phyloP scores from a whole-genome alignment of 2,329 filamentous ascomycete genomes.

The Claviceps arundinis region DNA sequence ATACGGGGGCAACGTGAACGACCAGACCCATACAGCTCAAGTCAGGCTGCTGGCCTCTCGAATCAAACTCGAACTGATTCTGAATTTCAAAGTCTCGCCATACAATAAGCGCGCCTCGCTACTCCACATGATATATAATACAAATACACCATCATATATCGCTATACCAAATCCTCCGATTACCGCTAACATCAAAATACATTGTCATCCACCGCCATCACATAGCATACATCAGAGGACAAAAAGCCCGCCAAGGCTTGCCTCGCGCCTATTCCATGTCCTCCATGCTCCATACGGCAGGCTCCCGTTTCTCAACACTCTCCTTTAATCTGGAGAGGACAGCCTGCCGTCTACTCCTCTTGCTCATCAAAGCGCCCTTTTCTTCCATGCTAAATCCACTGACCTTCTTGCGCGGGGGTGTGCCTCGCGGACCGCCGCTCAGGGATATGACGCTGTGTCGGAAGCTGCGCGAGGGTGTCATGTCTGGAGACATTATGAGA shows the following conservation, averaged over 20 bases:
- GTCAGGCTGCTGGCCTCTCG: too few species aligned
- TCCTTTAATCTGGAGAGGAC: slow-evolving; percentile 38
- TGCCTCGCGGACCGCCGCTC: slow-evolving; percentile 23
- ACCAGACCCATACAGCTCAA: too few species aligned
- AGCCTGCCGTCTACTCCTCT: slow-evolving; percentile 37
- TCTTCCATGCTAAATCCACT: slow-evolving; percentile 47
- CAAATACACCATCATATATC: slow-evolving; percentile 1
- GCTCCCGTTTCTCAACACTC: slow-evolving; percentile 35
- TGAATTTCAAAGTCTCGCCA: neutral
- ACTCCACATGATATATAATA: neutral
- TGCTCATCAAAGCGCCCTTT: slow-evolving; percentile 41
- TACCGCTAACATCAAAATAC: too few species aligned
- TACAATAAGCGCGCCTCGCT: neutral
- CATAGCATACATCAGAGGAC: slow-evolving; percentile 13
- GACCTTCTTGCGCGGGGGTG: slow-evolving; percentile 46
- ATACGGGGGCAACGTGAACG: too few species aligned
- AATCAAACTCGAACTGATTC: too few species aligned
- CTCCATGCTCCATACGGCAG: slow-evolving; percentile 36
- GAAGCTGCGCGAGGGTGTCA: slow-evolving; percentile 26
- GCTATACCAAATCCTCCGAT: neutral
- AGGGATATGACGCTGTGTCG: slow-evolving; percentile 29
- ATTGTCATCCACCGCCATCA: neutral
- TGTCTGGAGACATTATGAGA: slow-evolving; percentile 30
- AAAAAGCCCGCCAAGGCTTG: neutral
- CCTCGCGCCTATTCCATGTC: slow-evolving; percentile 24